phyloP scores from a whole-genome alignment of 768 basidiomycete species.

The Pholiota conissans region DNA sequence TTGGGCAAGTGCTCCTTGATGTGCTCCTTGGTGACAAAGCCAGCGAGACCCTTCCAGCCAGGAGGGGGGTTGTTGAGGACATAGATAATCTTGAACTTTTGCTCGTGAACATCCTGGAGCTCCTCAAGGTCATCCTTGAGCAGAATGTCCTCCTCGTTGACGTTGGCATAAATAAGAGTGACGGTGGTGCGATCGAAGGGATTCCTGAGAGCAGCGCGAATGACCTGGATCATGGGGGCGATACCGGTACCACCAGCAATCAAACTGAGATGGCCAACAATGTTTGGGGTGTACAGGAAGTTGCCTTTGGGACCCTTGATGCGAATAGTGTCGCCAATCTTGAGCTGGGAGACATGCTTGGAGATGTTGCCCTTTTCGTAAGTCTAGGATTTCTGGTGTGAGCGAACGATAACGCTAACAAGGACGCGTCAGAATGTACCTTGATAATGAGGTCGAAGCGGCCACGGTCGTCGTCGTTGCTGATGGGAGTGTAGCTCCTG shows the following conservation, averaged over 20 bases:
- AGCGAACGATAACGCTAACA: background rate
- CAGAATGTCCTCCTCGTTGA: constrained; percentile 89
- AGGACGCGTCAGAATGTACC: constrained; percentile 41
- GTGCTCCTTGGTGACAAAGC: constrained; percentile 92
- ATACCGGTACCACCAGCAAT: constrained; percentile 99
- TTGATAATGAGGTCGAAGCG: constrained; percentile 97
- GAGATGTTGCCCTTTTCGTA: constrained; percentile 99
- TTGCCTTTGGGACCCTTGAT: constrained; percentile 97
- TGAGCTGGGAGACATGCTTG: constrained; percentile 75
- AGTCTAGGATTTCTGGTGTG: constrained; percentile 53
- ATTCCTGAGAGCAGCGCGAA: constrained; percentile 90
- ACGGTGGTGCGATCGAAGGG: constrained; percentile 82
- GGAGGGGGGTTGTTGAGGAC: constrained; percentile 94
- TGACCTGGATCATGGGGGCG: constrained; percentile 98
- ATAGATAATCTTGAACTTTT: constrained; percentile 76
- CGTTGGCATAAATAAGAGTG: constrained; percentile 95
- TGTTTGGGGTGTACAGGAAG: constrained; percentile 77
- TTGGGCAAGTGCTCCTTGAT: constrained; percentile 81
- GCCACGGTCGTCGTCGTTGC: constrained; percentile 88
- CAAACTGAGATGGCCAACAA: constrained; percentile 87
- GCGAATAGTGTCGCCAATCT: constrained; percentile 83
- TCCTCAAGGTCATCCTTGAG: constrained; percentile 86
- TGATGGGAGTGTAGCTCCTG: constrained; percentile 95
- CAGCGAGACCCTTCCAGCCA: constrained; percentile 85
- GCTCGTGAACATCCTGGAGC: constrained; percentile 59